Base-by-base conservation (phyloP, 2,329 filamentous ascomycete species). In the Rutstroemia sp. region DNA sequence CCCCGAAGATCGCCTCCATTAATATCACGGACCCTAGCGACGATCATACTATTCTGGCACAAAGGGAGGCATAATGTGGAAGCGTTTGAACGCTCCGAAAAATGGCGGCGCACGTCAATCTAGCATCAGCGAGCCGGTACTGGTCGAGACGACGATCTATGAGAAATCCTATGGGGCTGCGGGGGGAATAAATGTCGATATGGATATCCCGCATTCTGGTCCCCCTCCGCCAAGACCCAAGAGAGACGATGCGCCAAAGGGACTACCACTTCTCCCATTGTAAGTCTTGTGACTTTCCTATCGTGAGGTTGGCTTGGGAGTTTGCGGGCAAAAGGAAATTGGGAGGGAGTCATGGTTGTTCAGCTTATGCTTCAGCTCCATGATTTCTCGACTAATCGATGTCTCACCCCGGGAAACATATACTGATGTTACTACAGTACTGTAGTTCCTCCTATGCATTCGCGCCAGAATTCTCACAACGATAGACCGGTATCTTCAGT, bases 401-500 rank as follows among this genome's bases (percentile, higher is more conserved):
- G 25, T 50, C 61, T 65, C 57, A 54, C 63, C 48, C 48, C 27
- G 49, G 52, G 39, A 39, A 48, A 58, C 27, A 50, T 49, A 30
- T 54, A 51, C 61, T 65, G 61, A 66, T 60, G 49, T 41, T 45
- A 6, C 38, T 30, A 21, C 50, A 63, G 61, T 50, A 59, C 64
- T 45, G 27, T 60, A 59, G 56, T 56, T 45, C 57, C 57, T 56
- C 59, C 60, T 18, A 47, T 58, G 16, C 55, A 63, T 58, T 69
- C 72, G 16, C 52, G 30, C 4, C 23, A 44, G 25, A 50, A 55
- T 50, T 19, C 38, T n/a, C 21, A 45, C 37, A 68, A 66, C 53
- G 72, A 71, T 60, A 77, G 78, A 42, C 77, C 79, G n/a, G 62
- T 74, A 6, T 86, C 84, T 34, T 86, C 85, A 16, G 63, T 83